Evolutionary conservation across 1,284 basidiomycete genomes (phyloP).

Genomic region (Ceratobasidium sp.): DNA sequence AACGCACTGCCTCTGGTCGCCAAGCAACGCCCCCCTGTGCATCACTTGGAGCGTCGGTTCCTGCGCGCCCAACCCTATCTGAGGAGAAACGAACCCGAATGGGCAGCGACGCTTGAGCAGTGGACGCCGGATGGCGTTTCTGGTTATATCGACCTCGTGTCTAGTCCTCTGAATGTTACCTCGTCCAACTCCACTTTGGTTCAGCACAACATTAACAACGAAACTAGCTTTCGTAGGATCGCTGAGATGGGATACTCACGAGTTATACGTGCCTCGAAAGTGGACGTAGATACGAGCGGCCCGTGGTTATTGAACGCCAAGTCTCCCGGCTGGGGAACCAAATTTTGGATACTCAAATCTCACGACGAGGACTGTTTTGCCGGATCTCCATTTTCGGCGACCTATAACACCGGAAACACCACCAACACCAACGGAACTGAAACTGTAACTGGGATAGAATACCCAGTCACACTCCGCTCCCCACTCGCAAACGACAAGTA

Average conservation of each 20-base stretch:
- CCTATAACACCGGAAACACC: slow-evolving; percentile 5
- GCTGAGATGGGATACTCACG: slow-evolving; percentile 22
- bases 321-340: slow-evolving; percentile 20
- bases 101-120: slow-evolving; percentile 1
- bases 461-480: slow-evolving; percentile 31
- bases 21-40: too few species aligned
- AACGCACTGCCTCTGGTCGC: not conserved
- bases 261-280: not conserved
- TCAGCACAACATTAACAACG: not conserved
- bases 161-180: not conserved
- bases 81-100: not conserved
- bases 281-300: not conserved
- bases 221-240: slow-evolving; percentile 1
- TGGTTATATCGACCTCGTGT: slow-evolving; percentile 24
- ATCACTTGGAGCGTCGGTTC: not conserved
- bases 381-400: not conserved
- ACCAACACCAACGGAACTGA: not conserved
- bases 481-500: not conserved
- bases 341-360: slow-evolving; percentile 35
- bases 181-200: not conserved
- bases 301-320: slow-evolving; percentile 10
- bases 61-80: not conserved
- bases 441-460: slow-evolving; percentile 11
- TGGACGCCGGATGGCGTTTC: slow-evolving; percentile 23
- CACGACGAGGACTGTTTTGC: slow-evolving; percentile 28